A percentile compares a stretch with the other conserved stretches of the same genome.
Conservation (phyloP, 202 grass and related monocot genomes). For the Musa balbisiana region DNA sequence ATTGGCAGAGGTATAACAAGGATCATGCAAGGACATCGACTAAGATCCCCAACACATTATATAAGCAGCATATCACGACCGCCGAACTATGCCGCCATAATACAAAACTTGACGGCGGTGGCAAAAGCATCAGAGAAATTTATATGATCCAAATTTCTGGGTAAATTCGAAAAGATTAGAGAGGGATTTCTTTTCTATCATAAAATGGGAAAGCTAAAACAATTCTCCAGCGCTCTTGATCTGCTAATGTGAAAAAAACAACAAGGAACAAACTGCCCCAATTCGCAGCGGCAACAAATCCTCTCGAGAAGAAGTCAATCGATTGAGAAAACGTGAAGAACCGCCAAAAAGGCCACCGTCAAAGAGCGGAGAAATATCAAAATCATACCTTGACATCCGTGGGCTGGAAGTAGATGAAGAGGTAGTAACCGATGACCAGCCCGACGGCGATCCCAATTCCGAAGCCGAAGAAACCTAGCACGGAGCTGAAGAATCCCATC, state of each 20-base stretch:
- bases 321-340: not conserved
- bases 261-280: not conserved
- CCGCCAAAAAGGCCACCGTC: not conserved
- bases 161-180: not conserved
- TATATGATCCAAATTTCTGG: not conserved
- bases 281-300: not conserved
- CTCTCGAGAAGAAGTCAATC: not conserved
- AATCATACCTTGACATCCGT: slow-evolving; percentile 58
- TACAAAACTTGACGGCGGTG: too few species aligned
- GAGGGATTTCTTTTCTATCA: not conserved
- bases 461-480: slow-evolving; percentile 62
- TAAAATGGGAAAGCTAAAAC: too few species aligned
- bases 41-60: too few species aligned
- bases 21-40: too few species aligned
- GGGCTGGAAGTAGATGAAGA: slow-evolving; percentile 82
- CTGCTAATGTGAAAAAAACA: not conserved
- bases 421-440: slow-evolving; percentile 54
- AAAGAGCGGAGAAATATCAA: not conserved
- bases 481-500: slow-evolving; percentile 61
- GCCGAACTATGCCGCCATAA: too few species aligned
- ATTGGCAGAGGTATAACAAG: too few species aligned
- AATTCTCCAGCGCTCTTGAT: not conserved
- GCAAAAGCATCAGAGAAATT: too few species aligned
- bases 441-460: slow-evolving; percentile 42
- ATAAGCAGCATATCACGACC: too few species aligned